Evolutionary conservation across 2,329 filamentous ascomycete species (phyloP), one percentile per base, ranked within the genome.

Genomic region (Aspergillus ustus): DNA sequence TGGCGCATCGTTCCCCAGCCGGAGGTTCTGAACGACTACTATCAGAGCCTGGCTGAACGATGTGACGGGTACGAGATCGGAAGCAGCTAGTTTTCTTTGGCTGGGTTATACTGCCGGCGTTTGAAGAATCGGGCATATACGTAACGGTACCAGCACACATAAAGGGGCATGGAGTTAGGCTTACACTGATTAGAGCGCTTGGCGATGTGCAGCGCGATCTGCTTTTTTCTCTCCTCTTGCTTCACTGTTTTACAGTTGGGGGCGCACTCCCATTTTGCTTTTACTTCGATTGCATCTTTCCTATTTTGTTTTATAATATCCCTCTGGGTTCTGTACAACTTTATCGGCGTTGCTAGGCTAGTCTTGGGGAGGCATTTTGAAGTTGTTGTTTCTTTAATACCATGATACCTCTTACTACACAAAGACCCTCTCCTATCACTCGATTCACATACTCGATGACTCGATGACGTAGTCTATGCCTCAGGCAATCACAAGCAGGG

Each of bases 1-100:
- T 99, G 95, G 94, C 91, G 91, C 71, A 99, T 99, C 67, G 93
- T 99, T 3, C 95, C 95, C 5, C 93, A 96, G 71, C 93, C 95
- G 1, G 95, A 98, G 74, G 90, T 96, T 2, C 82, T 99, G 48
- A 92, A 93, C 28, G 93, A 96, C 60, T 99, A 99, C 75, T 99
- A 98, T 76, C 87, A 87, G 63, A 94, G 92, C 53, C 80, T 99
- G 37, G 90, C 98, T 34, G 91, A 87, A 61, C 78, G 87, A 66
- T 86, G 83, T 58, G 82, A 84, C 22, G 85, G 85, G 44, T 90
- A 86, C 70, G 78, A 80, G 57, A 80, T 90, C 43, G 81, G 84
- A 40, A 43, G 4, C 37, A 29, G 22, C 37, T 54, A 29, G 31
- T 43, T 17, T 37, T 46, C 44, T 45, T 20, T 48, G 44, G 19